A percentile compares a stretch with the other conserved stretches of the same genome.
Evolutionary conservation across 1,284 basidiomycete genomes (phyloP).

Genomic region (Ustilago xerochloae): DNA sequence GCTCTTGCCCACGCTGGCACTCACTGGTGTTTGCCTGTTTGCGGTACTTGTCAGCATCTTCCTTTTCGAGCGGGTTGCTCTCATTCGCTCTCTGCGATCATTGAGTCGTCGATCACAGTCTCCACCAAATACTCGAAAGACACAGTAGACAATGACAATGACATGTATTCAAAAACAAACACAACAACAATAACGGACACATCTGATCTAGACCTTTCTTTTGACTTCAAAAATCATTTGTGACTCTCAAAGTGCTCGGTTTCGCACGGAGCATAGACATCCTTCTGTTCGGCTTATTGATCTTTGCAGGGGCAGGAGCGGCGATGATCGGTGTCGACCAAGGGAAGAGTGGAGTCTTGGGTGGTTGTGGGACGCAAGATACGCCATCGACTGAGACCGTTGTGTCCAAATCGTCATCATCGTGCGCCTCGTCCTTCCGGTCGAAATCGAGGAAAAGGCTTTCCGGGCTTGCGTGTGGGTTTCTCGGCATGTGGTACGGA

Average conservation of each 20-base stretch:
- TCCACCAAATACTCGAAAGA: background rate
- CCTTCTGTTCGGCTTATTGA: background rate
- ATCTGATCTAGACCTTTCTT: background rate
- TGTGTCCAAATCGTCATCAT: slow-evolving; percentile 13
- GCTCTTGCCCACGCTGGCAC: slow-evolving; percentile 15
- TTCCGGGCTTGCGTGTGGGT: slow-evolving; percentile 28
- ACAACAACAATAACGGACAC: background rate
- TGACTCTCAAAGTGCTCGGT: slow-evolving; percentile 4
- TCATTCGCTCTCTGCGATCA: slow-evolving; percentile 1
- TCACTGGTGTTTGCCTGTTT: slow-evolving; percentile 6
- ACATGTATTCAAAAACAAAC: slow-evolving; percentile 5
- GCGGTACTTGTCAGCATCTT: background rate
- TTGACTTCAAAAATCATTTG: slow-evolving; percentile 4
- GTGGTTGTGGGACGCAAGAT: background rate
- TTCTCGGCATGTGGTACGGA: slow-evolving; percentile 28
- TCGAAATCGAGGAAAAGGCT: slow-evolving; percentile 31
- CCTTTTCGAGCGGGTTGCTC: slow-evolving; percentile 13
- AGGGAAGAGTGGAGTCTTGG: slow-evolving; percentile 15
- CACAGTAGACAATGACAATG: slow-evolving; percentile 8
- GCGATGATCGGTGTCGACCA: slow-evolving; percentile 34
- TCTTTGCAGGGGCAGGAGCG: slow-evolving; percentile 16
- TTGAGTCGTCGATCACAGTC: background rate
- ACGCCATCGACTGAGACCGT: slow-evolving; percentile 16
- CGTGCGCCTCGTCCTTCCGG: background rate
- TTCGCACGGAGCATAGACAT: slow-evolving; percentile 8